Evolutionary conservation across 1,284 basidiomycete species (phyloP).

Genomic region (Hypsizygus ulmarius): DNA sequence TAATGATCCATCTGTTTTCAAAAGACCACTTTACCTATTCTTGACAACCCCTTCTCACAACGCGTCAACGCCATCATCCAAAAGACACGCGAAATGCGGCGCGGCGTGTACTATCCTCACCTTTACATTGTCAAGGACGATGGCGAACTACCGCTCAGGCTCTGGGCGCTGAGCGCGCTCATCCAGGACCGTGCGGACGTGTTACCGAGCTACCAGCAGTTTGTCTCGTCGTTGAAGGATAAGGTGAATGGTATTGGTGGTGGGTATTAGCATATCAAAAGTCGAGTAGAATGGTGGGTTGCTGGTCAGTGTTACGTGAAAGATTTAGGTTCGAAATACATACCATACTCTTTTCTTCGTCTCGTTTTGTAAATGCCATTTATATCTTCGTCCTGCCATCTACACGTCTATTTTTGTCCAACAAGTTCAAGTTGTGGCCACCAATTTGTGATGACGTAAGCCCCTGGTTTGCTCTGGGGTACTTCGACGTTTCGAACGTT

Average conservation of each 20-base stretch:
- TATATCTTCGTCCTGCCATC: no score
- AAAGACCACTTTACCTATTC: constrained; percentile 79
- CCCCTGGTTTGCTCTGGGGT: constrained; percentile 22
- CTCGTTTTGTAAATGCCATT: constrained; percentile 16
- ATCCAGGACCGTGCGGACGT: constrained; percentile 97
- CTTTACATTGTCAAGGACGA: constrained; percentile 99
- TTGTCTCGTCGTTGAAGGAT: constrained; percentile 47
- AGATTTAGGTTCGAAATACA: constrained; percentile 18
- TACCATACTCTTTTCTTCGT: constrained; percentile 15
- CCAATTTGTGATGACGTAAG: no score
- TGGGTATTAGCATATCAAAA: constrained; percentile 16
- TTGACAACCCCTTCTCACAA: constrained; percentile 93
- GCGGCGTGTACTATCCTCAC: constrained; percentile 91
- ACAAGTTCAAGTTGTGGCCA: no score
- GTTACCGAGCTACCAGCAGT: constrained; percentile 95
- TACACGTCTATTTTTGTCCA: no score
- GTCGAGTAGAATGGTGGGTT: constrained; percentile 4
- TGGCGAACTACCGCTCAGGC: constrained; percentile 88
- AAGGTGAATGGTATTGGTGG: constrained; percentile 34
- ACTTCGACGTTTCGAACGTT: constrained; percentile 44
- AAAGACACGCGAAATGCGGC: constrained; percentile 87
- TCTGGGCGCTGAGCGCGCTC: constrained; percentile 93
- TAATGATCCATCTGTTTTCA: constrained; percentile 2
- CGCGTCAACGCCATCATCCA: constrained; percentile 91
- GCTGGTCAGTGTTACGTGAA: constrained; percentile 13